A percentile compares a stretch with the other conserved stretches of the same genome.
These are phyloP conservation scores for Terfezia claveryi DNA, from an alignment of 495 filamentous ascomycete species.

Conservation along the genomic window DNA sequence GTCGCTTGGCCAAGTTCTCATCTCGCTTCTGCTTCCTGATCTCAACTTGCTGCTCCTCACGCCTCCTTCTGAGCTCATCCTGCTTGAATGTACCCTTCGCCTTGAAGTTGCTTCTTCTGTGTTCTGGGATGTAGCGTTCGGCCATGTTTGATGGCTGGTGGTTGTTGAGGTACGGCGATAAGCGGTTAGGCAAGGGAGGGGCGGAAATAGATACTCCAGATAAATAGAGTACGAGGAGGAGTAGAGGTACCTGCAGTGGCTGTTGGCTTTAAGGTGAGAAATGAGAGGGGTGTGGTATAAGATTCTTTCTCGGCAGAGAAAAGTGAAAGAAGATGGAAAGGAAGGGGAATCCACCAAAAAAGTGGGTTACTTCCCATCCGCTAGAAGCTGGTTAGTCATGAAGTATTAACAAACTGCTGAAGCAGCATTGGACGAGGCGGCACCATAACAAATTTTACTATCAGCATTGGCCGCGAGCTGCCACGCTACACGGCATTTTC, in stretches of 20 bases:
- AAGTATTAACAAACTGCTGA: too few relatives aligned
- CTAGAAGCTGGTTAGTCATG: background rate
- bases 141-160: constrained; percentile 44
- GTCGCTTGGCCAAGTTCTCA: constrained; percentile 91
- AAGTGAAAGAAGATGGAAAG: background rate
- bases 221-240: background rate
- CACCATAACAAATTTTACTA: too few relatives aligned
- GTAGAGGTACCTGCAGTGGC: too few relatives aligned
- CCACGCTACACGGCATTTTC: too few relatives aligned
- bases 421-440: too few relatives aligned
- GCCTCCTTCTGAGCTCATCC: constrained; percentile 93
- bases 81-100: constrained; percentile 95
- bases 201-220: background rate
- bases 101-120: constrained; percentile 98
- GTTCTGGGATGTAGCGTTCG: constrained; percentile 97
- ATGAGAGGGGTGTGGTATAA: background rate
- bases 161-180: background rate
- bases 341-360: background rate
- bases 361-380: background rate
- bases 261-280: background rate
- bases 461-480: too few relatives aligned
- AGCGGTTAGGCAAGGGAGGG: background rate
- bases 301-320: background rate
- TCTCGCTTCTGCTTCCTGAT: constrained; percentile 95
- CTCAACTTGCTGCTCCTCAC: constrained; percentile 97